phyloP scores from a whole-genome alignment of 805 yeast species.

The Limtongozyma cylindracea region DNA sequence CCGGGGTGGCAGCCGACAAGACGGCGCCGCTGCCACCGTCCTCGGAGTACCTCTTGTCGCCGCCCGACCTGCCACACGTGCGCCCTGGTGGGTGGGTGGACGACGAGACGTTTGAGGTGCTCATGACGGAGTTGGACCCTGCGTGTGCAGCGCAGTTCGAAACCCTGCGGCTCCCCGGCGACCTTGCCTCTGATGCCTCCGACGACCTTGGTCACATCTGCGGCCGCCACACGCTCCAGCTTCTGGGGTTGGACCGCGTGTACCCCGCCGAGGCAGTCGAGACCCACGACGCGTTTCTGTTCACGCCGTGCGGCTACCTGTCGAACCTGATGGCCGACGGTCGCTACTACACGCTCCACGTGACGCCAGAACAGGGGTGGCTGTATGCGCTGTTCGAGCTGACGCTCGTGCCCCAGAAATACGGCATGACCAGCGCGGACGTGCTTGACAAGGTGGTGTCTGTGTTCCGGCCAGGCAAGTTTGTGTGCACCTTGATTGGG shows the following conservation, averaged over 20 bases:
- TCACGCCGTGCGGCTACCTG: conserved; percentile 87
- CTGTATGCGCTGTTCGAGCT: conserved; percentile 93
- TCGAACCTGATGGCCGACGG: conserved; percentile 51
- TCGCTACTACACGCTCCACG: conserved; percentile 60
- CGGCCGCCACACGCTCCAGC: conserved; percentile 9
- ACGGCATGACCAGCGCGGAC: conserved; percentile 22
- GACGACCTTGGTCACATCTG: conserved; percentile 1
- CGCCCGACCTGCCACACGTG: no score
- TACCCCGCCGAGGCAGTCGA: conserved; percentile 3
- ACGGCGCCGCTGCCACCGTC: no score
- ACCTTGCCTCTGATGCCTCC: background rate
- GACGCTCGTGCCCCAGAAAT: no score
- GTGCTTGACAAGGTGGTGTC: conserved; percentile 32
- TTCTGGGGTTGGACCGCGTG: conserved; percentile 8
- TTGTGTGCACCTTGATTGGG: conserved; percentile 22
- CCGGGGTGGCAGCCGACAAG: conserved; percentile 11
- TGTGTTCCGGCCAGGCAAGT: conserved; percentile 52
- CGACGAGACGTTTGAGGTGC: conserved; percentile 67
- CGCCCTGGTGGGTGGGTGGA: no score
- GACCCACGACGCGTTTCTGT: conserved; percentile 64
- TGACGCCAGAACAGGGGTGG: conserved; percentile 87
- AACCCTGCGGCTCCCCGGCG: conserved; percentile 16
- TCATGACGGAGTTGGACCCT: conserved; percentile 68
- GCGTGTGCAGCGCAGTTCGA: conserved; percentile 30
- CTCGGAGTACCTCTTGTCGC: no score